phyloP scores from a whole-genome alignment of 441 rosid species.

The Pelargonium cotyledonis region DNA sequence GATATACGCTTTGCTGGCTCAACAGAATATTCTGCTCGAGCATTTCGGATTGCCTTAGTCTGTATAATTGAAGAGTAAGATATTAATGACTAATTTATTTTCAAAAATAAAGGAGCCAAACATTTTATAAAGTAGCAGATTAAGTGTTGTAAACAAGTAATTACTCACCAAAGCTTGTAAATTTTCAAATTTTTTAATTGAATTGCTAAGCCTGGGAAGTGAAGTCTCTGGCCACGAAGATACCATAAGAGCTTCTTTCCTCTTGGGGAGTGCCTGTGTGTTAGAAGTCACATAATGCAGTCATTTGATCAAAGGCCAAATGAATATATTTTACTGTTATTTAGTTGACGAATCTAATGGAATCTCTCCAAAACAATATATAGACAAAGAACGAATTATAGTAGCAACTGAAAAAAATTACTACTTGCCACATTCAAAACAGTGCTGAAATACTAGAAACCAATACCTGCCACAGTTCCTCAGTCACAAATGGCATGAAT shows the following conservation, averaged over 20 bases:
- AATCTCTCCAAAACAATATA: neutral
- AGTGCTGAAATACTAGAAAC: neutral
- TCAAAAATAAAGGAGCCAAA: neutral
- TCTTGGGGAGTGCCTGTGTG: slow-evolving; percentile 65
- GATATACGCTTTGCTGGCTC: slow-evolving; percentile 94
- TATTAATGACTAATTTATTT: slow-evolving; percentile 9
- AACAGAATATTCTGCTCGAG: slow-evolving; percentile 89
- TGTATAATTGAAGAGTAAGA: slow-evolving; percentile 23
- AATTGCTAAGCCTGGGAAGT: slow-evolving; percentile 53
- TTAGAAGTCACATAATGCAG: slow-evolving; percentile 2
- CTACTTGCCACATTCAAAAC: neutral
- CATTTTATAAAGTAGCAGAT: neutral
- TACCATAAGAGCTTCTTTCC: slow-evolving; percentile 76
- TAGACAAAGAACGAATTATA: neutral
- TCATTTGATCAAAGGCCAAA: neutral
- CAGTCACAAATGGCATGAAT: slow-evolving; percentile 94
- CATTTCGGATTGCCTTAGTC: slow-evolving; percentile 91
- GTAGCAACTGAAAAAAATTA: neutral
- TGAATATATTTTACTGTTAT: neutral
- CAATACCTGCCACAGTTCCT: slow-evolving; percentile 88
- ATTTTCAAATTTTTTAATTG: slow-evolving; percentile 75
- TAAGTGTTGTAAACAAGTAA: slow-evolving; percentile 7
- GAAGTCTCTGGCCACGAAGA: slow-evolving; percentile 81
- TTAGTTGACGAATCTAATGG: neutral
- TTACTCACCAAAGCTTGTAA: slow-evolving; percentile 75